Percentiles rank a stretch among this genome's conserved stretches.
phyloP scores from a whole-genome alignment of 2,329 filamentous ascomycete species.

The Pseudocercospora crystallina region DNA sequence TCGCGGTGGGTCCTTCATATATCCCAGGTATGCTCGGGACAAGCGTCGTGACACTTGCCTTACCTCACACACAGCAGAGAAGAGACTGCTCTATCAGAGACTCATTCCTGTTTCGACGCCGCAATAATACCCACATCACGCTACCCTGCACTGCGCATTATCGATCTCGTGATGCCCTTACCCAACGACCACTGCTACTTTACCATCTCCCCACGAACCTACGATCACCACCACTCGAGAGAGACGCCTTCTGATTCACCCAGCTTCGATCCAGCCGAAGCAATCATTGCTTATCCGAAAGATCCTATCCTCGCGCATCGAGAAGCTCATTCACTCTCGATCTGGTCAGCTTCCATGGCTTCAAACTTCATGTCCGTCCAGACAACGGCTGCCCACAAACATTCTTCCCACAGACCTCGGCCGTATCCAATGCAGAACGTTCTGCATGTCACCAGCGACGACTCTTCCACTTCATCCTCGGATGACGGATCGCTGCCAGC shows the following conservation, averaged over 20 bases:
- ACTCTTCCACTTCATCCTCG: constrained; percentile 27
- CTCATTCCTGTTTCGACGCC: constrained; percentile 16
- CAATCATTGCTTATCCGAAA: constrained; percentile 8
- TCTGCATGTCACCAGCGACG: constrained; percentile 33
- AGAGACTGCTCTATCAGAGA: constrained; percentile 2
- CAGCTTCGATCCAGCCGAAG: constrained; percentile 6
- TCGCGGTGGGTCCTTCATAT: too few relatives aligned
- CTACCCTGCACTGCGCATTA: not conserved
- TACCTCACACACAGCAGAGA: too few relatives aligned
- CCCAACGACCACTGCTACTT: constrained; percentile 18
- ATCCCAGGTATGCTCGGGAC: too few relatives aligned
- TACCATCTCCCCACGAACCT: constrained; percentile 13
- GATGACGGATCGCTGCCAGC: constrained; percentile 6
- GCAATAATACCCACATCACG: not conserved
- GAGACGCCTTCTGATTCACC: constrained; percentile 23
- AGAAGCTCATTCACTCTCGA: not conserved
- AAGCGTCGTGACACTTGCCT: too few relatives aligned
- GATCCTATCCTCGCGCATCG: constrained; percentile 28
- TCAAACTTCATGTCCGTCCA: constrained; percentile 33
- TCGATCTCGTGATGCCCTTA: constrained; percentile 8
- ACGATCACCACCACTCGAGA: constrained; percentile 19
- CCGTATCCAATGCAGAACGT: constrained; percentile 36
- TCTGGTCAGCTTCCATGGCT: constrained; percentile 18
- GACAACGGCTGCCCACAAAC: constrained; percentile 32
- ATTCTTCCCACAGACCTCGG: constrained; percentile 26